Evolutionary conservation across 202 grass and related monocot species (phyloP).

Genomic region (Zoysia matrella): DNA sequence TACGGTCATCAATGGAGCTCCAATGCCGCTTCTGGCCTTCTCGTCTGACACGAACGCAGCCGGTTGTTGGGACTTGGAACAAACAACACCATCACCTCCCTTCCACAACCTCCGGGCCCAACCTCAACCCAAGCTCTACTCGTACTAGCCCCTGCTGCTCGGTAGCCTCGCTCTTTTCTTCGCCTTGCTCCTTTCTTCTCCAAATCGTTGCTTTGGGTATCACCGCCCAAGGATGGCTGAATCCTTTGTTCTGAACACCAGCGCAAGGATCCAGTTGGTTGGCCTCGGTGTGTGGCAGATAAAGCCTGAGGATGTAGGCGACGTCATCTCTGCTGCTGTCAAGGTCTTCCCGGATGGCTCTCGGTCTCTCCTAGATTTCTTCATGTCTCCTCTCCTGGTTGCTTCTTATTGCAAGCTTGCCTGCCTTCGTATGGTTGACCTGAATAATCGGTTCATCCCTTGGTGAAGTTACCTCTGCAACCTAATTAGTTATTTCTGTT

Average conservation of each 20-base stretch:
- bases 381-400: background rate
- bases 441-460: background rate
- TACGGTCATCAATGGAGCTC: background rate
- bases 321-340: constrained; percentile 53
- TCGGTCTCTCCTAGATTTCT: background rate
- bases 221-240: constrained; percentile 37
- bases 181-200: constrained; percentile 10
- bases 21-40: background rate
- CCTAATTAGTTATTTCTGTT: background rate
- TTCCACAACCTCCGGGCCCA: background rate
- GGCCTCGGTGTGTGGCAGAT: constrained; percentile 62
- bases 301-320: constrained; percentile 18
- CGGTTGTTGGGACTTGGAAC: background rate
- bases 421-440: background rate
- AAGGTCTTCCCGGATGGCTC: constrained; percentile 46
- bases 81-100: background rate
- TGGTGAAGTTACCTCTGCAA: background rate
- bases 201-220: background rate
- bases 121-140: background rate
- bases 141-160: background rate
- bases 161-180: background rate
- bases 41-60: background rate
- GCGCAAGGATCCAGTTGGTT: constrained; percentile 62
- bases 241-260: constrained; percentile 60
- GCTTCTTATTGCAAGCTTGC: constrained; percentile 4